phyloP scores from a whole-genome alignment of 2,329 filamentous ascomycete genomes.

The Zymoseptoria ardabiliae region DNA sequence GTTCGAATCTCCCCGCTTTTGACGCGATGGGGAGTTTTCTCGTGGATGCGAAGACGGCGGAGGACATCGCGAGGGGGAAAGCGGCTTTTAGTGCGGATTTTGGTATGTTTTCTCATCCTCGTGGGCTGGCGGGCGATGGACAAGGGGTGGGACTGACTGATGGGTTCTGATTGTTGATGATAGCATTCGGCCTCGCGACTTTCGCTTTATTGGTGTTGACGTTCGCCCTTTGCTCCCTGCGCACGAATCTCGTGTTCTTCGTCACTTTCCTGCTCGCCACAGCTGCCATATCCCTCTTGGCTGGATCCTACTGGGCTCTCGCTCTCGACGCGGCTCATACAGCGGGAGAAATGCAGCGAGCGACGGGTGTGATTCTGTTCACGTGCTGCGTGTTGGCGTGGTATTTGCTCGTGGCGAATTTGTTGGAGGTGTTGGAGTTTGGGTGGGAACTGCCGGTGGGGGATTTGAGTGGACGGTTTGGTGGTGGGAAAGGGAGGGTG shows the following conservation, averaged over 20 bases:
- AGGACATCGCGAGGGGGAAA: background rate
- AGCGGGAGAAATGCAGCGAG: conserved; percentile 2
- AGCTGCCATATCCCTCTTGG: conserved; percentile 2
- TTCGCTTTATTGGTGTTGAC: conserved; percentile 12
- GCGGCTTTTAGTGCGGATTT: conserved; percentile 5
- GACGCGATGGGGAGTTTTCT: background rate
- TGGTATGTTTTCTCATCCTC: conserved; percentile 3
- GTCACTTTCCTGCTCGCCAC: conserved; percentile 1
- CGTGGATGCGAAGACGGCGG: background rate
- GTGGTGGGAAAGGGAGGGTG: background rate
- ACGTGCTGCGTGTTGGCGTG: conserved; percentile 4
- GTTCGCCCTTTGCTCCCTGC: conserved; percentile 3
- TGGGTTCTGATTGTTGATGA: no score
- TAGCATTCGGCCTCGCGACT: conserved; percentile 6
- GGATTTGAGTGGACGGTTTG: conserved; percentile 1
- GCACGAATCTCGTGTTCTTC: conserved; percentile 7
- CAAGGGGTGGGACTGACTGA: no score
- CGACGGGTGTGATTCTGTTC: conserved; percentile 1
- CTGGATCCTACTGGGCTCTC: conserved; percentile 3
- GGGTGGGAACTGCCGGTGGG: conserved; percentile 4
- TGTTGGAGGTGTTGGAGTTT: conserved; percentile 7
- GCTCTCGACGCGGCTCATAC: background rate
- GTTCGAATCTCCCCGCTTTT: background rate
- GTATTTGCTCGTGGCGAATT: conserved; percentile 6
- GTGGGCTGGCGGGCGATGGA: no score